A percentile compares a stretch with the other conserved stretches of the same genome.
phyloP scores from a whole-genome alignment of 495 filamentous ascomycete genomes.

The Hyaloscypha finlandica region DNA sequence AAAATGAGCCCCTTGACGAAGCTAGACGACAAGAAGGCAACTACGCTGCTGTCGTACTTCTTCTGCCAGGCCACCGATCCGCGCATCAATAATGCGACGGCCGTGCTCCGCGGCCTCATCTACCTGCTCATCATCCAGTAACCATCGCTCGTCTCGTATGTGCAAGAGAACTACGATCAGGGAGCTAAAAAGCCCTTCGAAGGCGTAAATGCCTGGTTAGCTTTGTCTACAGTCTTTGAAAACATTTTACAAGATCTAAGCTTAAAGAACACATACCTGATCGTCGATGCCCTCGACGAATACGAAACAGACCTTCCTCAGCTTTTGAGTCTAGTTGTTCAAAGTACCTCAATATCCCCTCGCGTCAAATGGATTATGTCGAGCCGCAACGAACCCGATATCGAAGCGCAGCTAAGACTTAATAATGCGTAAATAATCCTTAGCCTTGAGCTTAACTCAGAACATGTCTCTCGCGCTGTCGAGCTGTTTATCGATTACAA shows the following conservation, averaged over 20 bases:
- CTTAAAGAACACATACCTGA: conserved; percentile 32
- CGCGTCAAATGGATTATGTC: conserved; percentile 29
- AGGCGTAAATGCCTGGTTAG: conserved; percentile 35
- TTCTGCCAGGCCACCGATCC: conserved; percentile 46
- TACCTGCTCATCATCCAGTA: conserved; percentile 39
- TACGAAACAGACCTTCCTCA: conserved; percentile 32
- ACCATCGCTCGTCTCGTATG: conserved; percentile 36
- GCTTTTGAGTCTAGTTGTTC: conserved; percentile 24
- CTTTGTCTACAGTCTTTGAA: conserved; percentile 35
- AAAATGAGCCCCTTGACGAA: conserved; percentile 18
- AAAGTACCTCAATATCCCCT: conserved; percentile 10
- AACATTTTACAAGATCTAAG: conserved; percentile 37
- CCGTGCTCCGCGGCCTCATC: conserved; percentile 40
- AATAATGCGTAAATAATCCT: conserved; percentile 12
- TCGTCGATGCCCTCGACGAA: conserved; percentile 56
- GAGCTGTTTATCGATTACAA: no score
- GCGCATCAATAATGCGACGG: conserved; percentile 37
- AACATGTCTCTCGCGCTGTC: background rate
- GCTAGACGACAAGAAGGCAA: conserved; percentile 3
- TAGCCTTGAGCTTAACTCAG: conserved; percentile 36
- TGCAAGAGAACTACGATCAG: conserved; percentile 37
- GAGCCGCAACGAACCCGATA: conserved; percentile 23
- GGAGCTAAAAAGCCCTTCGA: conserved; percentile 37
- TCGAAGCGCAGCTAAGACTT: conserved; percentile 14
- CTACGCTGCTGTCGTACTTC: conserved; percentile 43